Conservation (phyloP, 768 basidiomycete species). For the Coprinopsis strossmayeri region DNA sequence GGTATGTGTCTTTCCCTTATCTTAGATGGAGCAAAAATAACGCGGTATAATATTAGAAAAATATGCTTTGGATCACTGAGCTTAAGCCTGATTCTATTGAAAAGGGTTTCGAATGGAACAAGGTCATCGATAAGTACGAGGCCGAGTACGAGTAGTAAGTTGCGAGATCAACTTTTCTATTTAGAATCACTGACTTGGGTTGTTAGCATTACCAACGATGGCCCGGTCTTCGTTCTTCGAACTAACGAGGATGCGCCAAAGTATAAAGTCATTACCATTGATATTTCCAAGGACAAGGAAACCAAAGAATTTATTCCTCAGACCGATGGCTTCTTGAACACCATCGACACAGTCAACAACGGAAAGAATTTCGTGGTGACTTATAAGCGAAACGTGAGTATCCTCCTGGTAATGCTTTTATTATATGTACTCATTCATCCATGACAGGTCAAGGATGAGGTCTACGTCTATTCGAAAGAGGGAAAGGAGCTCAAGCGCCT, state of each 20-base stretch:
- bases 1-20: conserved; percentile 28
- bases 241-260: conserved; percentile 65
- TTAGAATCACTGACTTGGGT: not conserved
- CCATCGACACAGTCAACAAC: conserved; percentile 38
- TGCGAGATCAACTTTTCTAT: conserved; percentile 2
- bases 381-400: conserved; percentile 67
- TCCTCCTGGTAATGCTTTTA: not conserved
- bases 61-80: conserved; percentile 69
- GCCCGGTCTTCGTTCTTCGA: conserved; percentile 50
- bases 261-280: conserved; percentile 59
- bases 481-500: conserved; percentile 52
- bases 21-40: conserved; percentile 1
- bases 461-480: conserved; percentile 58
- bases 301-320: conserved; percentile 64
- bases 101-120: conserved; percentile 64
- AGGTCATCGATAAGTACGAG: conserved; percentile 63
- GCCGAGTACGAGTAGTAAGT: conserved; percentile 60
- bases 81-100: conserved; percentile 53
- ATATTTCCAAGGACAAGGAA: conserved; percentile 44
- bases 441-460: conserved; percentile 66
- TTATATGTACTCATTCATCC: conserved; percentile 3
- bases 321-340: conserved; percentile 53
- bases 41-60: conserved; percentile 41
- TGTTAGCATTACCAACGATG: conserved; percentile 58
- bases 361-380: conserved; percentile 47